A percentile compares a stretch with the other conserved stretches of the same genome.
phyloP scores from a whole-genome alignment of 164 flowering plant species.

The Stephania cephalantha region DNA sequence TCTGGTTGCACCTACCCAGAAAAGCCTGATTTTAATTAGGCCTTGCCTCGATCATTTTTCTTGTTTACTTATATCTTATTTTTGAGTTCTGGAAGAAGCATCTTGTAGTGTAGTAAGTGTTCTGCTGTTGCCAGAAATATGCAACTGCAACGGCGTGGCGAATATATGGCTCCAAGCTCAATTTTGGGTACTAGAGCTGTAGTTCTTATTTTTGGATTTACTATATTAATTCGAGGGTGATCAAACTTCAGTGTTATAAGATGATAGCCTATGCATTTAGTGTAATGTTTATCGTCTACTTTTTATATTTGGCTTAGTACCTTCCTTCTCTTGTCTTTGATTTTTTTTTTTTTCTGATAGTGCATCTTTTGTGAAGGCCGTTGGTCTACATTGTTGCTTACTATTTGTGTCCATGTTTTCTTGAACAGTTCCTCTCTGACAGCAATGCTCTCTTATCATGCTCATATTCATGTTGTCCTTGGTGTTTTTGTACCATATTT shows the following conservation, averaged over 20 bases:
- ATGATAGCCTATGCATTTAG: background rate
- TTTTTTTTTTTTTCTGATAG: background rate
- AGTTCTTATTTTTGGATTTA: slow-evolving; percentile 1
- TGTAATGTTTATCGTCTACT: background rate
- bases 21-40: slow-evolving; percentile 62
- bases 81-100: slow-evolving; percentile 1
- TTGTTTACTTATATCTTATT: background rate
- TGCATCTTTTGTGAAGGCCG: background rate
- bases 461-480: background rate
- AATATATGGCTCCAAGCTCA: background rate
- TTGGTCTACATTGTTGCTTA: background rate
- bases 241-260: background rate
- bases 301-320: background rate
- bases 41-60: background rate
- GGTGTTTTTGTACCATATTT: background rate
- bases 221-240: background rate
- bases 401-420: background rate
- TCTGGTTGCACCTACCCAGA: slow-evolving; percentile 96
- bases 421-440: background rate
- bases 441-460: background rate
- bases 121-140: background rate
- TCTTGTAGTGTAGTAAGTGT: background rate
- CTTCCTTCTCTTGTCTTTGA: background rate
- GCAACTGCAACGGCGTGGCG: background rate
- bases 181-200: background rate